Evolutionary conservation across 495 filamentous ascomycete genomes (phyloP), one percentile per base, ranked within the genome.

Genomic region (Annulohypoxylon nitens): DNA sequence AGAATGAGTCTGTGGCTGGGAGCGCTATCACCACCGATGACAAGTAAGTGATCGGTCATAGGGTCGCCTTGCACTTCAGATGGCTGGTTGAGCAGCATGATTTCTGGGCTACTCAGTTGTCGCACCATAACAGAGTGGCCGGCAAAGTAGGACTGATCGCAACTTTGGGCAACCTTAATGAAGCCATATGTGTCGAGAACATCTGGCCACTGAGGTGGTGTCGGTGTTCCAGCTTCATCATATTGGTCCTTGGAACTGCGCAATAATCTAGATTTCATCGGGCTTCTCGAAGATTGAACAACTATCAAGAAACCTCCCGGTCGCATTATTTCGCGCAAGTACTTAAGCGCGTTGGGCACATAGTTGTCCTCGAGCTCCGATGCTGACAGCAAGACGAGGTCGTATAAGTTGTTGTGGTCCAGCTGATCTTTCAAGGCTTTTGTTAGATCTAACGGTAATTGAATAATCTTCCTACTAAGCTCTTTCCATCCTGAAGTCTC

Each of bases 281-380:
- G 57, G 14, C 33, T 67, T 0, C 36, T 54, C 0, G 74, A 65
- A 2, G 66, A 62, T 8, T 83, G 62, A 0, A 82, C n/a, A 8
- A 86, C 51, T 5, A 86, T 9, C n/a, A 86, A 62, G 68, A 82
- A 85, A 3, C 78, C 83, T 1, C 81, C 83, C 7, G 78, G 77
- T 18, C 76, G 78, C 81, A 85, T 85, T 61, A 80, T 61, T 1
- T 45, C 14, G 2, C 73, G 36, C 18, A 85, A 63, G 6, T 57
- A 68, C 16, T 74, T 64, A 0, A 85, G 50, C 3, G 65, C 58
- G 2, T 39, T 41, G 0, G 45, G 26, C 0, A 41, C 48, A 6
- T 74, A 53, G 0, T 70, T 48, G 0, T 66, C 14, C 16, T 78
- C 73, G 11, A 83, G 59, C 30, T 82, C 36, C 2, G 80, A 78